A percentile compares a stretch with the other conserved stretches of the same genome.
Conservation (phyloP, 257 asterid species). For the Oldenlandia corymbosa region DNA sequence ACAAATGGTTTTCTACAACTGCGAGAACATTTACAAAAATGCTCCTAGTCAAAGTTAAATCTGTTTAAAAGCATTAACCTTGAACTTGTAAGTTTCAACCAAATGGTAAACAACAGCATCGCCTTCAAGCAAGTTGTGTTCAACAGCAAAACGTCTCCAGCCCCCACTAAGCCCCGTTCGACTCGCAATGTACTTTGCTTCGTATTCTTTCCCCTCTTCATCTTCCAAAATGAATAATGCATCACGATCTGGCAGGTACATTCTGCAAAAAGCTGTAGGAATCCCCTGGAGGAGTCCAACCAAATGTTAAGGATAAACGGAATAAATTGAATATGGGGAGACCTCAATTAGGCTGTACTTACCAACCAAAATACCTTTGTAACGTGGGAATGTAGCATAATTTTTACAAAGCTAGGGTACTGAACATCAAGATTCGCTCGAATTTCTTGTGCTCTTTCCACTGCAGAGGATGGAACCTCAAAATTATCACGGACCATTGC, state of each 20-base stretch:
- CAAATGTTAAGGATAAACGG: too few species aligned
- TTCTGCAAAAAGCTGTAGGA: slow-evolving; percentile 43
- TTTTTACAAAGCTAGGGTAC: slow-evolving; percentile 51
- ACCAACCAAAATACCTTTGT: slow-evolving; percentile 77
- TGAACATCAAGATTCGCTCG: slow-evolving; percentile 36
- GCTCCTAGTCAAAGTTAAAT: too few species aligned
- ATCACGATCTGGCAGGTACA: slow-evolving; percentile 37
- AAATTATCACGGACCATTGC: background rate
- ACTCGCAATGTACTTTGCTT: slow-evolving; percentile 37
- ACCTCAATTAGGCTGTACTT: too few species aligned
- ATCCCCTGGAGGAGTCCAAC: too few species aligned
- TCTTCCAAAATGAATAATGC: slow-evolving; percentile 32
- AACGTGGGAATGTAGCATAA: slow-evolving; percentile 64
- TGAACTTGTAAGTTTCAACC: slow-evolving; percentile 1
- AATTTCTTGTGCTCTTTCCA: slow-evolving; percentile 46
- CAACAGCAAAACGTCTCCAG: slow-evolving; percentile 57
- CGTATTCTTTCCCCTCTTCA: slow-evolving; percentile 35
- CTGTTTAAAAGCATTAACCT: too few species aligned
- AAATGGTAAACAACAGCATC: slow-evolving; percentile 5
- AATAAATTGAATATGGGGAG: background rate
- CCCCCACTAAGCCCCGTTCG: slow-evolving; percentile 62
- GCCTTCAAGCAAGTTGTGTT: slow-evolving; percentile 46
- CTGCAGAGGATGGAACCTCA: slow-evolving; percentile 8
- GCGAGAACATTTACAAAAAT: too few species aligned
- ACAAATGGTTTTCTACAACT: too few species aligned